Percentiles rank a stretch among this genome's conserved stretches.
Conservation (phyloP, 2,329 filamentous ascomycete species). For the Fusarium sp. region DNA sequence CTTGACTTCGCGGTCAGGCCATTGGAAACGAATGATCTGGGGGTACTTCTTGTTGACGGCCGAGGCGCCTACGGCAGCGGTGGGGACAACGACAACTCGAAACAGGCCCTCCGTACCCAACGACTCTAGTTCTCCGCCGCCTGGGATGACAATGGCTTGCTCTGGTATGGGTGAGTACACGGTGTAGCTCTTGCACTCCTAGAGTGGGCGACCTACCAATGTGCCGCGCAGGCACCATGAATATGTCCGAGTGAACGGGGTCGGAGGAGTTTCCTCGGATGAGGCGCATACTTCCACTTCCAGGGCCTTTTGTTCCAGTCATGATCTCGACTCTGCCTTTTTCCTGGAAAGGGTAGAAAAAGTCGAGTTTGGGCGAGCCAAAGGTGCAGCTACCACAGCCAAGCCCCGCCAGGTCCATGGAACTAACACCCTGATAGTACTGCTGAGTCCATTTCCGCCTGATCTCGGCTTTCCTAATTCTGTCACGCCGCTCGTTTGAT, state of each 20-base stretch:
- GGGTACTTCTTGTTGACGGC: neutral
- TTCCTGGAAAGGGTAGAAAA: slow-evolving; percentile 8
- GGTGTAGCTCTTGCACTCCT: neutral
- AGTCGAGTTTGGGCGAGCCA: neutral
- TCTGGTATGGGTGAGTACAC: neutral
- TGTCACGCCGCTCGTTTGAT: neutral
- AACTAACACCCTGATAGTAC: slow-evolving; percentile 9
- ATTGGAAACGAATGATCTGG: slow-evolving; percentile 13
- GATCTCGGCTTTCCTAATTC: neutral
- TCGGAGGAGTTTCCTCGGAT: neutral
- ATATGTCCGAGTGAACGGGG: neutral
- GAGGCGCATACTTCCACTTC: slow-evolving; percentile 2
- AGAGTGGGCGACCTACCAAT: neutral
- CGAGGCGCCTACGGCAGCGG: slow-evolving; percentile 11
- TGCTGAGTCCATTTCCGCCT: slow-evolving; percentile 5
- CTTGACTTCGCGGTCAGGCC: neutral
- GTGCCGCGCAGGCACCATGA: slow-evolving; percentile 2
- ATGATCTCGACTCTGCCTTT: slow-evolving; percentile 4
- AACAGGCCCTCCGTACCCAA: neutral
- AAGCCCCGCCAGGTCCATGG: neutral
- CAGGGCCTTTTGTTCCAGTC: slow-evolving; percentile 5
- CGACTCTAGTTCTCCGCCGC: neutral
- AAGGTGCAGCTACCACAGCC: neutral
- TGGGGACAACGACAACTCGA: slow-evolving; percentile 12
- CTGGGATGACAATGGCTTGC: neutral